Evolutionary conservation across 2,329 filamentous ascomycete species (phyloP), one percentile per base, ranked within the genome.

Genomic region (Verticillium nonalfalfae): DNA sequence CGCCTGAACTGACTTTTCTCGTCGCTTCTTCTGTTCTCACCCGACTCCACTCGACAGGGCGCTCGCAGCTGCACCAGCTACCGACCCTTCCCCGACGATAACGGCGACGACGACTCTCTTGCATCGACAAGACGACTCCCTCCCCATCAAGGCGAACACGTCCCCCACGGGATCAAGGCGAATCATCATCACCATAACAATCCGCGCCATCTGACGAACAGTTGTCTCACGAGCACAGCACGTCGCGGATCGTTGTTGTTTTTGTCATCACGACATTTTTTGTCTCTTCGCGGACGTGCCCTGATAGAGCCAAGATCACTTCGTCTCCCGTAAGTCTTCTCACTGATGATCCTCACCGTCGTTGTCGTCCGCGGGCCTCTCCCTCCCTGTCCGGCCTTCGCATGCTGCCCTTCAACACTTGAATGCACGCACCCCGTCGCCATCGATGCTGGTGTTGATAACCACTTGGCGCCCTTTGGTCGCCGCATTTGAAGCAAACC

Each of bases 261-360:
- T 50, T n/a, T 50, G 45, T 50, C 45, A 50, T 11, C 18, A 26
- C 45, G 45, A 50, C 45, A 10, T 40, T 40, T 40, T 40, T 15
- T 50, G 45, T 64, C 59, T 54, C 58, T 55, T 33, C 56, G 62
- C 61, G 57, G 61, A 57, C 59, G 59, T 34, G 57, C 45, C 7
- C 38, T 38, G 54, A 64, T 50, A 64, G 64, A 64, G 64, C 64
- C 60, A 62, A 64, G 62, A 65, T 65, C 64, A 64, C 62, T 64
- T 65, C 62, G 63, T 59, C 26, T n/a, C 21, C 45, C 13, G 45
- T 50, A 50, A 50, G 45, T 50, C 26, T n/a, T 21, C 9, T 18
- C 18, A 21, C 45, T 34, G 6, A 35, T 59, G 58, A 59, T 26
- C 60, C 58, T 62, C 60, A 63, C 60, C 59, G 50, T 61, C 56